These are phyloP conservation scores for Colletotrichum noveboracense DNA, from an alignment of 2,329 filamentous ascomycete genomes.

Conservation along the genomic window DNA sequence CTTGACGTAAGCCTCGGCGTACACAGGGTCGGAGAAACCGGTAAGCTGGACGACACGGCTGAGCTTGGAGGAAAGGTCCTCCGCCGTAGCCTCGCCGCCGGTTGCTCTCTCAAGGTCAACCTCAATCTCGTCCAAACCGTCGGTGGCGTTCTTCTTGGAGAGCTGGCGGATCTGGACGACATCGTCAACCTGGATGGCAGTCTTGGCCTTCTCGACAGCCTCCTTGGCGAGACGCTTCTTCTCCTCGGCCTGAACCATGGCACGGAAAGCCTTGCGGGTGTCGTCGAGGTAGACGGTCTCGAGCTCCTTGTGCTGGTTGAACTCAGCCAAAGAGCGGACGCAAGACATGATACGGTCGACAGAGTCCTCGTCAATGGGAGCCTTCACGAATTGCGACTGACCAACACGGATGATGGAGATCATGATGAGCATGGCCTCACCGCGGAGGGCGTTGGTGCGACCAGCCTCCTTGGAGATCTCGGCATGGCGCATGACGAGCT, in stretches of 20 bases:
- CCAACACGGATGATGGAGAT: slow-evolving; percentile 98
- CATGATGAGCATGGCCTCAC: slow-evolving; percentile 99
- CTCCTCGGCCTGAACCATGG: slow-evolving; percentile 97
- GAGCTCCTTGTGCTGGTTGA: slow-evolving; percentile 85
- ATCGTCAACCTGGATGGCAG: slow-evolving; percentile 93
- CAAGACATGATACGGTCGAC: slow-evolving; percentile 99
- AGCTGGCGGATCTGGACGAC: slow-evolving; percentile 92
- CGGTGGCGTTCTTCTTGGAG: slow-evolving; percentile 84
- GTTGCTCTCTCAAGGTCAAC: slow-evolving; percentile 93
- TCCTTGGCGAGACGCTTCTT: slow-evolving; percentile 97
- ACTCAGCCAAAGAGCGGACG: slow-evolving; percentile 89
- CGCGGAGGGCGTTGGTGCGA: slow-evolving; percentile 90
- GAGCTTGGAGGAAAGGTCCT: slow-evolving; percentile 91
- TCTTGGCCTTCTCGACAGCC: slow-evolving; percentile 90
- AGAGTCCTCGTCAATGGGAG: slow-evolving; percentile 96
- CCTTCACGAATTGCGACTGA: slow-evolving; percentile 98
- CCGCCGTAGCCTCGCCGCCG: slow-evolving; percentile 81
- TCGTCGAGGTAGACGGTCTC: slow-evolving; percentile 94
- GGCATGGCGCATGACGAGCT: slow-evolving; percentile 96
- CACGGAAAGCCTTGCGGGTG: slow-evolving; percentile 92
- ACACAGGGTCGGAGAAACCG: slow-evolving; percentile 97
- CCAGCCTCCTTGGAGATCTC: slow-evolving; percentile 87
- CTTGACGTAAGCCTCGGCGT: slow-evolving; percentile 98
- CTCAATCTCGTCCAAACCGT: slow-evolving; percentile 85
- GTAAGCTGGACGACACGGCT: slow-evolving; percentile 96